Evolutionary conservation across 176 grass and related monocot species (phyloP), one percentile per base, ranked within the genome.

Genomic region (Ensete ventricosum): DNA sequence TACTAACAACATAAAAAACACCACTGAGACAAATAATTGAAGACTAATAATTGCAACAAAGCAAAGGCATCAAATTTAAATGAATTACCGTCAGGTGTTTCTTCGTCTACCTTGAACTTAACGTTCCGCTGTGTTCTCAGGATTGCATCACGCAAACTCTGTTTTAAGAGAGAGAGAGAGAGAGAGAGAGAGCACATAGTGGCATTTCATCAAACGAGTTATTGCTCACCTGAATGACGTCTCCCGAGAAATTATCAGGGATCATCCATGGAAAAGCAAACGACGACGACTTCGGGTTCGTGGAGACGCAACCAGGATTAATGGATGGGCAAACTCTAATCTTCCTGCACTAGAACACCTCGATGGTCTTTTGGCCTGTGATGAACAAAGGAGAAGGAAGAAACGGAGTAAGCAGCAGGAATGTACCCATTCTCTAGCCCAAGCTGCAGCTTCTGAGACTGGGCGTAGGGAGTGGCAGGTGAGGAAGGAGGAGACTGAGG

Each of bases 251-350:
- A 65, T 26, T 64, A 2, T 93, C 86, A 10, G 94, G 94, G 87
- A 97, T 85, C 79, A 87, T 23, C 82, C 86, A 87, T 1, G 94
- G 90, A 20, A 86, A 91, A 72, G 84, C 90, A 66, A 97, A 87
- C 66, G 90, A 93, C 54, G 84, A 88, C 71, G 77, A 93, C 24
- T 73, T 87, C n/a, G 94, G 78, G 77, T 97, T 97, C 14, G 90
- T 97, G 50, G 90, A 93, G 21, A 93, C 81, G 55, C 90, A 97
- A 3, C 90, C 85, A 1, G 94, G 94, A 24, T 97, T 97, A 51
- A 75, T 85, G 14, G 94, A 93, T 49, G 94, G 94, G 68, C 94
- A 97, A 19, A 90, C 80, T 80, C 94, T 88, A 62, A 93, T 93
- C 82, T 90, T 93, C 14, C 94, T 93, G 78, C 78, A 81, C 11